phyloP scores from a whole-genome alignment of 371 early-diverging fungal genomes.

The Mucor piriformis region DNA sequence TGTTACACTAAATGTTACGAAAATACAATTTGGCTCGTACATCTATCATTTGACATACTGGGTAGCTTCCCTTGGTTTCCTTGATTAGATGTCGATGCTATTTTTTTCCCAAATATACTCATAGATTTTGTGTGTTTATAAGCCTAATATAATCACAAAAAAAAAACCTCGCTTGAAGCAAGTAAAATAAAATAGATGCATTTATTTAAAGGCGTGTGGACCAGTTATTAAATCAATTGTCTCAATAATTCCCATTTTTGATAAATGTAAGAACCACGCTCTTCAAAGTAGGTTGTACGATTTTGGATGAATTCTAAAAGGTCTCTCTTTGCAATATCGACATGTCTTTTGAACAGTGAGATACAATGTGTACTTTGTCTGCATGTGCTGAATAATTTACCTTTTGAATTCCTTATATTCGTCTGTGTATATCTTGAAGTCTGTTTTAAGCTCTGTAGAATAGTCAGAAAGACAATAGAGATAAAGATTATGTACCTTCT shows the following conservation, averaged over 20 bases:
- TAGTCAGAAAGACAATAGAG: background rate
- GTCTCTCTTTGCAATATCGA: background rate
- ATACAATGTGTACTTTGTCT: background rate
- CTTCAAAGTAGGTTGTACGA: background rate
- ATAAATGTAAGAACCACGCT: background rate
- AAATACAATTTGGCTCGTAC: too few species aligned
- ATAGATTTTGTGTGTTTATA: too few species aligned
- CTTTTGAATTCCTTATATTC: constrained; percentile 1
- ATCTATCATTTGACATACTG: too few species aligned
- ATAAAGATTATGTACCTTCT: background rate
- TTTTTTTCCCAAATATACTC: too few species aligned
- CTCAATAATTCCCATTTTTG: background rate
- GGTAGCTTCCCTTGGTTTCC: too few species aligned
- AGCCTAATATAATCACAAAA: too few species aligned
- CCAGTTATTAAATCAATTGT: background rate
- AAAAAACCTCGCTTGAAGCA: too few species aligned
- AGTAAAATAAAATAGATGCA: too few species aligned
- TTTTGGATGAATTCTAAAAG: background rate
- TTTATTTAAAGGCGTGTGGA: too few species aligned
- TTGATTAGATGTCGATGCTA: too few species aligned
- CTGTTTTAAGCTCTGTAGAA: background rate
- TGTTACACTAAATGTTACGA: too few species aligned
- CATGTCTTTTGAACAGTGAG: background rate
- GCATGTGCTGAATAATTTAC: background rate
- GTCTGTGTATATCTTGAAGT: background rate